Evolutionary conservation across 2,329 filamentous ascomycete genomes (phyloP).

Genomic region (Calonectria leucothoes): DNA sequence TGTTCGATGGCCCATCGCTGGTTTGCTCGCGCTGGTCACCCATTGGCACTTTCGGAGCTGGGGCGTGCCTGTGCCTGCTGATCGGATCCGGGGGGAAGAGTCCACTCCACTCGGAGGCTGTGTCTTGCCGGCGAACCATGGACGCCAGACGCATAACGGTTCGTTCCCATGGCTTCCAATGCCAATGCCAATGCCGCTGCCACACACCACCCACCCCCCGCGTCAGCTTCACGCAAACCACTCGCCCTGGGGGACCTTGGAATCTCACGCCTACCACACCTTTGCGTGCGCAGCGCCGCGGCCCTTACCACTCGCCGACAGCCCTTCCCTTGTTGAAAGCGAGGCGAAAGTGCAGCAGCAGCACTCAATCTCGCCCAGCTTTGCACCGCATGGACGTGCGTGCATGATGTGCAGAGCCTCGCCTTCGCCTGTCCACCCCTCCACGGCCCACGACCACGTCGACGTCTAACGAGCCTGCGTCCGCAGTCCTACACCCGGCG

Average conservation of each 20-base stretch:
- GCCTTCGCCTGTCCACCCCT: not conserved
- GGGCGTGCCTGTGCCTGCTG: slow-evolving; percentile 3
- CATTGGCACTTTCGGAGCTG: not conserved
- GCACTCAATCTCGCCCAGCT: slow-evolving; percentile 32
- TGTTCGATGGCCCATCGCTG: not conserved
- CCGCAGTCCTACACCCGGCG: not conserved
- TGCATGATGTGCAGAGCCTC: slow-evolving; percentile 36
- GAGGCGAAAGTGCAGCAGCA: slow-evolving; percentile 41
- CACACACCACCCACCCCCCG: too few species aligned
- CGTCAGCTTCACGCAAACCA: slow-evolving; percentile 40
- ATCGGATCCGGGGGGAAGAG: slow-evolving; percentile 4
- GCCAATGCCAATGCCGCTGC: too few species aligned
- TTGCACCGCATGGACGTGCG: slow-evolving; percentile 33
- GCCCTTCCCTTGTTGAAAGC: slow-evolving; percentile 34
- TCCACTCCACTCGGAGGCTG: not conserved
- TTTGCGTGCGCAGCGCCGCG: too few species aligned
- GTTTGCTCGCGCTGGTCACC: not conserved
- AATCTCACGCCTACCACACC: slow-evolving; percentile 25
- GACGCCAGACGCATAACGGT: slow-evolving; percentile 21
- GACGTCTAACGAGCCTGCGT: not conserved
- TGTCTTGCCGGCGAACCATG: slow-evolving; percentile 17
- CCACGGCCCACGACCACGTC: not conserved
- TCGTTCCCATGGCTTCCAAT: not conserved
- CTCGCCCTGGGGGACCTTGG: slow-evolving; percentile 32
- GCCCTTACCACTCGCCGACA: slow-evolving; percentile 17